Percentiles rank a stretch among this genome's conserved stretches.
Evolutionary conservation across 768 basidiomycete species (phyloP).

Genomic region (Podaxis rugospora): DNA sequence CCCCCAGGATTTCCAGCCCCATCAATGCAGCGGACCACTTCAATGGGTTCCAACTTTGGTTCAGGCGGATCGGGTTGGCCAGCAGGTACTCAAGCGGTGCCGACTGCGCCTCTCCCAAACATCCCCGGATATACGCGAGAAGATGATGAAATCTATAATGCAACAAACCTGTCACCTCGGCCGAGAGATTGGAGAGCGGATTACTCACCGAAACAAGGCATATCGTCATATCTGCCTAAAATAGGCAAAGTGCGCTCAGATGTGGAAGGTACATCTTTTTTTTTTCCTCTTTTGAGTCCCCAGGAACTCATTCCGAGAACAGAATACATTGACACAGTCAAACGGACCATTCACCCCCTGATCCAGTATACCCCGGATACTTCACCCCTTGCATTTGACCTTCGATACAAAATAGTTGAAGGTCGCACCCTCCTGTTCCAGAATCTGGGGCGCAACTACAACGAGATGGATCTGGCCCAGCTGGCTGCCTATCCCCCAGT

Average conservation of each 20-base stretch:
- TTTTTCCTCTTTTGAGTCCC: neutral
- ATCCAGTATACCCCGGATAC: constrained; percentile 23
- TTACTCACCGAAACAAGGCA: constrained; percentile 25
- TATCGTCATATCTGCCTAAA: constrained; percentile 23
- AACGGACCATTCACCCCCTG: constrained; percentile 26
- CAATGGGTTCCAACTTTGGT: neutral
- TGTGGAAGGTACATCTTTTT: constrained; percentile 25
- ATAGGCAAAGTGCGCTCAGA: constrained; percentile 25
- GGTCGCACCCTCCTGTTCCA: constrained; percentile 36
- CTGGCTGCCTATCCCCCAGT: constrained; percentile 50
- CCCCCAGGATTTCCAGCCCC: neutral
- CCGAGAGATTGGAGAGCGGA: constrained; percentile 42
- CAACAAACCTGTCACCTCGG: constrained; percentile 31
- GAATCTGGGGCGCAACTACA: constrained; percentile 36
- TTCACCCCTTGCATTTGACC: constrained; percentile 43
- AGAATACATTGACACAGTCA: constrained; percentile 27
- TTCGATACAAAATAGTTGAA: constrained; percentile 36
- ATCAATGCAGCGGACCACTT: neutral
- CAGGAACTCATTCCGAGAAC: neutral
- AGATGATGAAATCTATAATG: constrained; percentile 23
- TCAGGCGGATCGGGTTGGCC: neutral
- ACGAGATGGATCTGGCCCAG: constrained; percentile 47
- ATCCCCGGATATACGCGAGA: constrained; percentile 20
- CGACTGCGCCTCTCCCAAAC: neutral
- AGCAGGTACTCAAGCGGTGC: neutral